These are phyloP conservation scores for Catunica adiposa DNA, from an alignment of 2,329 filamentous ascomycete species.

Conservation along the genomic window DNA sequence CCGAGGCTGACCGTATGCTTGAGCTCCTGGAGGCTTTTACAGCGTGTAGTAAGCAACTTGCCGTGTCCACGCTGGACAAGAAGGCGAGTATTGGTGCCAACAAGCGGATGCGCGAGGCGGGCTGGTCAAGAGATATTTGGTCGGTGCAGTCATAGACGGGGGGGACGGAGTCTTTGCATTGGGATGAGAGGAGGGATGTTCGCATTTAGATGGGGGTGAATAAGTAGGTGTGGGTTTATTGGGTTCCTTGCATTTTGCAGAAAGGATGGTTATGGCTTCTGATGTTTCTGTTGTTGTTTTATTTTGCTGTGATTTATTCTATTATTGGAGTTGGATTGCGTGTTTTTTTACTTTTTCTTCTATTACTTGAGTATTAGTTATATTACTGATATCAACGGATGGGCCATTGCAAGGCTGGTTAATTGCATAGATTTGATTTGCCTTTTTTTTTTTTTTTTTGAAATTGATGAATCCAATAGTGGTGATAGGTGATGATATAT, in stretches of 20 bases:
- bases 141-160: conserved; percentile 29
- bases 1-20: conserved; percentile 49
- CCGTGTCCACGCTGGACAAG: conserved; percentile 39
- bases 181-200: neutral
- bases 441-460: neutral
- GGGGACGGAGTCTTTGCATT: neutral
- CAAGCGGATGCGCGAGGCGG: conserved; percentile 44
- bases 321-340: conserved; percentile 3
- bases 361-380: neutral
- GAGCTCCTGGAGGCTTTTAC: conserved; percentile 66
- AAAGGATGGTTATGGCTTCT: neutral
- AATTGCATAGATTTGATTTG: neutral
- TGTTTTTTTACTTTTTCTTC: neutral
- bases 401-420: conserved; percentile 3
- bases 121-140: conserved; percentile 49
- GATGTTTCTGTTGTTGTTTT: neutral
- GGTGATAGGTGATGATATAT: too few relatives aligned
- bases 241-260: neutral
- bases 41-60: conserved; percentile 55
- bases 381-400: neutral
- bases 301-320: conserved; percentile 2
- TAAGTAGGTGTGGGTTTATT: neutral
- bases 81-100: conserved; percentile 24
- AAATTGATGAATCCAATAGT: too few relatives aligned
- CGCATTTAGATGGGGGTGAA: neutral